Evolutionary conservation across 257 asterid species (phyloP).

Genomic region (Fraxinus pennsylvanica): DNA sequence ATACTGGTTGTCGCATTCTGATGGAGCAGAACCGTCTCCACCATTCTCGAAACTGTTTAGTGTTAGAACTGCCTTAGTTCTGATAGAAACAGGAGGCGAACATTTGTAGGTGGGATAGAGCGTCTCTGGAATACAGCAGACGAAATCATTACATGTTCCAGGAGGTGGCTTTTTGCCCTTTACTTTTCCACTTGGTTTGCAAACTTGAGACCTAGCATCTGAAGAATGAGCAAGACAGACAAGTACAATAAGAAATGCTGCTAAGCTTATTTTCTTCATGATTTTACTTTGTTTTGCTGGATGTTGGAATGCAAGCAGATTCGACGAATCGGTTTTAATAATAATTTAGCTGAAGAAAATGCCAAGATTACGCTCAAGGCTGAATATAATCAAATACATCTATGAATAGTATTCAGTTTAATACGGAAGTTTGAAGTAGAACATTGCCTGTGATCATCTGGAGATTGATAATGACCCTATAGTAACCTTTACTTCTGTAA

Average conservation of each 20-base stretch:
- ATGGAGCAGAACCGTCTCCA: slow-evolving; percentile 30
- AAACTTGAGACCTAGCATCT: background rate
- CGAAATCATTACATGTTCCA: slow-evolving; percentile 6
- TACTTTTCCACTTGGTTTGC: slow-evolving; percentile 29
- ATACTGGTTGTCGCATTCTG: slow-evolving; percentile 32
- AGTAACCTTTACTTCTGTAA: background rate
- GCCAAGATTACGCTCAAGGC: background rate
- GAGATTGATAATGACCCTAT: background rate
- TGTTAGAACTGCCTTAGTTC: slow-evolving; percentile 25
- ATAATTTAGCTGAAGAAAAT: background rate
- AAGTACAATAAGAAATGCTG: background rate
- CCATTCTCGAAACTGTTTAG: slow-evolving; percentile 25
- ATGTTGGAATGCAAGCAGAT: background rate
- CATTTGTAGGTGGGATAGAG: slow-evolving; percentile 19
- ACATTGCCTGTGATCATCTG: background rate
- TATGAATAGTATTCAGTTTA: too few relatives aligned
- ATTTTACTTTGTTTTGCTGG: background rate
- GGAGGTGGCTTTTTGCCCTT: slow-evolving; percentile 17
- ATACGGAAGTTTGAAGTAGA: background rate
- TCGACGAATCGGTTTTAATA: background rate
- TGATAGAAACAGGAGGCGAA: slow-evolving; percentile 20
- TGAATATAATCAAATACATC: background rate
- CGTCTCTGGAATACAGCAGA: slow-evolving; percentile 20
- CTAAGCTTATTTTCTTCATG: background rate
- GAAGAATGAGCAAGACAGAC: background rate